A percentile compares a stretch with the other conserved stretches of the same genome.
phyloP scores from a whole-genome alignment of 1,284 basidiomycete genomes.

The Anthracocystis setariae region DNA sequence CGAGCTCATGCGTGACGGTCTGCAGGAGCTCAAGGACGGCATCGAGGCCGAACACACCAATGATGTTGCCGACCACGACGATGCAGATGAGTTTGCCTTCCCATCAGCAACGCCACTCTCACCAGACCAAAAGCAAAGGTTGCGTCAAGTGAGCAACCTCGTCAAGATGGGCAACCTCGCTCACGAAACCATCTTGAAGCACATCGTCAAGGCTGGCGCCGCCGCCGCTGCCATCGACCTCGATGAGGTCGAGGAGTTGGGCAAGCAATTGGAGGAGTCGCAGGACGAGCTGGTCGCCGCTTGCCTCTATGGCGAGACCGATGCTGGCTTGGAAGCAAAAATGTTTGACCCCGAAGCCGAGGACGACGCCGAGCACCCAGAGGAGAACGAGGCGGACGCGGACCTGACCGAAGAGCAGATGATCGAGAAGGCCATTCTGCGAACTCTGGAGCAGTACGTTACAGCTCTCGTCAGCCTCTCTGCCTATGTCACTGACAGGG shows the following conservation, averaged over 20 bases:
- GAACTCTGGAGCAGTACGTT: conserved; percentile 48
- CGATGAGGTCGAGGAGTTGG: conserved; percentile 46
- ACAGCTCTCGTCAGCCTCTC: conserved; percentile 36
- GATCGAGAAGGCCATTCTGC: conserved; percentile 46
- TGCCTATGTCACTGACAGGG: conserved; percentile 41
- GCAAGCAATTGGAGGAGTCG: conserved; percentile 47
- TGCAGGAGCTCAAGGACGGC: conserved; percentile 49
- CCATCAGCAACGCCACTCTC: conserved; percentile 34
- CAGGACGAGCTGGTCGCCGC: conserved; percentile 57
- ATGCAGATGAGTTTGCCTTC: conserved; percentile 38
- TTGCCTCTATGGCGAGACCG: conserved; percentile 47
- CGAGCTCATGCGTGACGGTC: conserved; percentile 51
- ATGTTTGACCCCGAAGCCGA: conserved; percentile 41
- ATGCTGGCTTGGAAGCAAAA: conserved; percentile 41
- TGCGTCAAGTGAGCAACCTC: conserved; percentile 40
- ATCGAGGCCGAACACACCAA: conserved; percentile 27
- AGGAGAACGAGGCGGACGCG: conserved; percentile 23
- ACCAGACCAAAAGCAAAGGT: conserved; percentile 35
- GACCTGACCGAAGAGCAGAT: conserved; percentile 43
- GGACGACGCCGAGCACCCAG: conserved; percentile 7
- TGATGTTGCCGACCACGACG: conserved; percentile 14
- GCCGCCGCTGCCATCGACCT: conserved; percentile 22
- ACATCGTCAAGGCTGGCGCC: conserved; percentile 26
- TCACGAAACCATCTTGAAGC: conserved; percentile 45
- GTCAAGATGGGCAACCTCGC: conserved; percentile 53